phyloP scores from a whole-genome alignment of 129 eudicot genomes.

The Logfia minima region DNA sequence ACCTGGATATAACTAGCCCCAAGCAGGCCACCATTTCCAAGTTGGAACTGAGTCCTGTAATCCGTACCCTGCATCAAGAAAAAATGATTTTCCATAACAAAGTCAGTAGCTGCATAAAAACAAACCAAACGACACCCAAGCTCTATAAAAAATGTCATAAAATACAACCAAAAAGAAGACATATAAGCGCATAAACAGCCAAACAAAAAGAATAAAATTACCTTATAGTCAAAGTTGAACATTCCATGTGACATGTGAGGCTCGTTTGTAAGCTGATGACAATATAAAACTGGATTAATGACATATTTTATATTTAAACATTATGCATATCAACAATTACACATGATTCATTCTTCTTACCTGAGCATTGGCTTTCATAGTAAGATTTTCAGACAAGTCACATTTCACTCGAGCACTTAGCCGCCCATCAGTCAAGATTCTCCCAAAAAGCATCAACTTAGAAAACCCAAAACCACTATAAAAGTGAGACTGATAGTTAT shows the following conservation, averaged over 20 bases:
- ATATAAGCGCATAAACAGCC: neutral
- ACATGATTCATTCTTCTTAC: conserved; percentile 39
- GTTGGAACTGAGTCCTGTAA: conserved; percentile 84
- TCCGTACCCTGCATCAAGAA: conserved; percentile 67
- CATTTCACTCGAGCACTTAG: conserved; percentile 87
- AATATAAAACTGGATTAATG: conserved; percentile 24
- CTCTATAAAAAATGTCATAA: neutral
- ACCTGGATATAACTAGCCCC: conserved; percentile 99
- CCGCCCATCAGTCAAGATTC: conserved; percentile 86
- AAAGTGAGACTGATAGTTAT: conserved; percentile 9
- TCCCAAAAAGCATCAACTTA: conserved; percentile 92
- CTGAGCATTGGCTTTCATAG: conserved; percentile 85
- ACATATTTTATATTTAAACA: neutral
- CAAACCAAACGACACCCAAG: neutral
- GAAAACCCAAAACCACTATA: conserved; percentile 28
- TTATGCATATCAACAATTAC: neutral
- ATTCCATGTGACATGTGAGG: conserved; percentile 98
- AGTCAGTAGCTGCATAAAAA: conserved; percentile 10
- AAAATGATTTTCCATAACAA: conserved; percentile 10
- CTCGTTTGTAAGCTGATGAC: conserved; percentile 74
- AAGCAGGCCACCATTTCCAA: conserved; percentile 77
- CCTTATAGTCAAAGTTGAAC: conserved; percentile 92
- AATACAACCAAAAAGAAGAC: neutral
- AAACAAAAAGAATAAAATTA: conserved; percentile 25
- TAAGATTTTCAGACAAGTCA: conserved; percentile 79